A percentile compares a stretch with the other conserved stretches of the same genome.
phyloP scores from a whole-genome alignment of 495 filamentous ascomycete species.

The Hypoxylon perforatum region DNA sequence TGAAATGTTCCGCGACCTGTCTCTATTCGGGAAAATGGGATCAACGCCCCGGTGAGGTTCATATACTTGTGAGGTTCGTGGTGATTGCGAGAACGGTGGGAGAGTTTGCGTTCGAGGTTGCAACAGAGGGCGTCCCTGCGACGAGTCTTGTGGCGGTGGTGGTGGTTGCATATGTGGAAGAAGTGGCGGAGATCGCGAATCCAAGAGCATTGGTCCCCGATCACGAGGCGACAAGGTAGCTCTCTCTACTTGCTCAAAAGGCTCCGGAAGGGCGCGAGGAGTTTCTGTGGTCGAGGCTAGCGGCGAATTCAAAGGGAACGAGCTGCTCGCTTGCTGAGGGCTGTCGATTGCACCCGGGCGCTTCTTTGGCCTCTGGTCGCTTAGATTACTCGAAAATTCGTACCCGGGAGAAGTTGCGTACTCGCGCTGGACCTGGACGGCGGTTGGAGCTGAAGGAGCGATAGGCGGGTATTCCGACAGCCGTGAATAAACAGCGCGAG shows the following conservation, averaged over 20 bases:
- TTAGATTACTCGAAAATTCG: slow-evolving; percentile 40
- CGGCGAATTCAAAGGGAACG: slow-evolving; percentile 40
- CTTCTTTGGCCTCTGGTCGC: slow-evolving; percentile 41
- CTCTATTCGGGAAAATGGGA: slow-evolving; percentile 47
- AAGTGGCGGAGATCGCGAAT: slow-evolving; percentile 45
- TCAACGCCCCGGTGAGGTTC: slow-evolving; percentile 41
- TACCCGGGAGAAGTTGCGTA: slow-evolving; percentile 45
- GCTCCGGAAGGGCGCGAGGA: slow-evolving; percentile 44
- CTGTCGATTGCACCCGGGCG: slow-evolving; percentile 43
- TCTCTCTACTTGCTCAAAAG: slow-evolving; percentile 45
- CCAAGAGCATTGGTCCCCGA: slow-evolving; percentile 30
- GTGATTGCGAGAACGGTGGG: slow-evolving; percentile 40
- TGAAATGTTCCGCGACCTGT: slow-evolving; percentile 43
- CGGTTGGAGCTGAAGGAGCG: slow-evolving; percentile 46
- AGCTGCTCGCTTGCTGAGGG: slow-evolving; percentile 35
- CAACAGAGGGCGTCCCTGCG: slow-evolving; percentile 36
- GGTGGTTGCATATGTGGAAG: slow-evolving; percentile 35
- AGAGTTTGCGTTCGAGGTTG: slow-evolving; percentile 43
- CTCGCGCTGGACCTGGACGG: slow-evolving; percentile 41
- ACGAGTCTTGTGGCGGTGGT: slow-evolving; percentile 34
- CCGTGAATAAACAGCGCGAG: slow-evolving; percentile 47
- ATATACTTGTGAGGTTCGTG: slow-evolving; percentile 39
- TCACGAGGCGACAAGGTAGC: slow-evolving; percentile 44
- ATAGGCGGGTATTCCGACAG: slow-evolving; percentile 50
- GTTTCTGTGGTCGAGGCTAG: slow-evolving; percentile 43